Evolutionary conservation across 2,329 filamentous ascomycete species (phyloP), one percentile per base, ranked within the genome.

Genomic region (Ampelomyces quisqualis): DNA sequence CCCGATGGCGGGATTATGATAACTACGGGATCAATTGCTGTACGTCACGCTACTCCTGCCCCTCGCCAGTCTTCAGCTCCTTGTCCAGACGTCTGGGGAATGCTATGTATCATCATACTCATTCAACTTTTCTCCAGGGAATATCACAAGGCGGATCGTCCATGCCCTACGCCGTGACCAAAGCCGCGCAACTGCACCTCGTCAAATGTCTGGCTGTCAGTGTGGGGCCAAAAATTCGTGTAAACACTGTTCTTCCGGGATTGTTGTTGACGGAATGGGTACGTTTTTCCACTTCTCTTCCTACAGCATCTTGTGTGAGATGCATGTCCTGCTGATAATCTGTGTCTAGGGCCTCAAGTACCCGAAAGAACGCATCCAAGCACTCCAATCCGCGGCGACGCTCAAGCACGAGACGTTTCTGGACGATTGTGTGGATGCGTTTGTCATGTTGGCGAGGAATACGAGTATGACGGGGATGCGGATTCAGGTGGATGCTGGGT

Each of bases 141-240:
- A 52, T 77, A 45, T 60, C 70, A n/a, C 64, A 77, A 36, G 63
- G 60, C 37, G 80, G 80, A 4, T 79, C 76, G 51, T 78, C 75
- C 28, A 77, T 83, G 83, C 80, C 88, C 3, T 93, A 93, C 58
- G 75, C 82, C 0, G 84, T 90, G 13, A 86, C 85, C 24, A 93
- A 93, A 64, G 85, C 87, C 1, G 88, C 88, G 5, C 78, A 79
- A 43, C 55, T 86, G 43, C 84, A 86, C 60, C 66, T 86, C 35
- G 82, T 85, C 70, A 83, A 82, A 54, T 82, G 80, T 51, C 70
- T 86, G 11, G 83, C 82, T 2, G 68, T 73, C 39, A 81, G 77
- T 4, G 79, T 84, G 51, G 82, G 82, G 0, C 70, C 73, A 5
- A 85, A 84, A 61, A 73, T 84, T 21, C 70, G 84, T 22, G 73